Evolutionary conservation across 192 early-diverging fungal genomes (phyloP), one percentile per base, ranked within the genome.

Genomic region (Backusella luteola): DNA sequence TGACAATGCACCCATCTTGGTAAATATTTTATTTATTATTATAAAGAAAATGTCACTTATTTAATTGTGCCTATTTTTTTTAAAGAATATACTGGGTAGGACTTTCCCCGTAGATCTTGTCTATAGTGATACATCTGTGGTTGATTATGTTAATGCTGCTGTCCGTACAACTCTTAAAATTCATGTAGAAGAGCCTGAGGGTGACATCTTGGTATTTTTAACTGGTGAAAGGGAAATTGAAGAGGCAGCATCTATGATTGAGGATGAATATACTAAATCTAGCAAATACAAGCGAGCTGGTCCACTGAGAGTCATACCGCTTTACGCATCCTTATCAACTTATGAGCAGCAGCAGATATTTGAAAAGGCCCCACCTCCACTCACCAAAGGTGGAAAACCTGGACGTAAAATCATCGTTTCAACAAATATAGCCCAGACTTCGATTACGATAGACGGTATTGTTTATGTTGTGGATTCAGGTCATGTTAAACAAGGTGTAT

Each of bases 171-270:
- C 92, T 17, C 87, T 99, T 76, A 94, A 97, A 84, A 97, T 99
- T 71, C 98, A 99, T 85, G 87, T 91, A 0, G 91, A 90, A 19
- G 96, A 98, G 81, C 93, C 94, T 41, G 89, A 91, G n/a, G 98
- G 98, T 21, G 97, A 99, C 81, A 96, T 99, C 34, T 87, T 99
- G 36, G 76, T 99, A 69, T 99, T 99, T 82, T 83, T 99, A 73
- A 99, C 98, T n/a, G 98, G 98, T 81, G 96, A 99, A 77, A 96
- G 97, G 74, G 98, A 99, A 84, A 99, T 99, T 77, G 96, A 98
- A 84, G 94, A 97, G 67, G 96, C 96, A 0, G 97, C 95, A 78
- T 83, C 88, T 44, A 92, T 94, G 73, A 91, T 99, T 73, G 86
- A 89, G 19, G 88, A 78, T 12, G 94, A 95, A 70, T 89, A 87